Conservation (phyloP, 2,329 filamentous ascomycete genomes). For the Aspergillus intermedius region DNA sequence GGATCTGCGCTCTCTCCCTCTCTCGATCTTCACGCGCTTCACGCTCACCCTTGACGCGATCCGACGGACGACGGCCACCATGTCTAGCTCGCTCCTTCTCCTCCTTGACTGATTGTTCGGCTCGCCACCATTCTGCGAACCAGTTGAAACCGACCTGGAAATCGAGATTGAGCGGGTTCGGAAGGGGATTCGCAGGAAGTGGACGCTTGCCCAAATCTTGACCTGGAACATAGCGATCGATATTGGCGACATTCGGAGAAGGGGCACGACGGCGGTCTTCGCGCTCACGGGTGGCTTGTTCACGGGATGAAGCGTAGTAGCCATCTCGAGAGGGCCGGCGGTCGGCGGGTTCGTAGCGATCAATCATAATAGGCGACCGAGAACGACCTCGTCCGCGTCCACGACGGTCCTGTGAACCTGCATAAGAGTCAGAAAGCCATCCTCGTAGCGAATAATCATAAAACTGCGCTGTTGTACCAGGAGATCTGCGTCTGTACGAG, state of each 20-base stretch:
- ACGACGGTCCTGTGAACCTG: constrained; percentile 38
- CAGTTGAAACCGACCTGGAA: constrained; percentile 63
- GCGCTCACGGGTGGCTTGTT: constrained; percentile 44
- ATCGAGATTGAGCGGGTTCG: constrained; percentile 57
- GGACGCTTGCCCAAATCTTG: constrained; percentile 51
- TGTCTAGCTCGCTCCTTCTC: constrained; percentile 57
- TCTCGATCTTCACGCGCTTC: constrained; percentile 58
- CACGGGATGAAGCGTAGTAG: constrained; percentile 44
- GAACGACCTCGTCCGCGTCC: constrained; percentile 47
- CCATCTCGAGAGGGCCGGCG: constrained; percentile 51
- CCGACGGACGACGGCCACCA: constrained; percentile 50
- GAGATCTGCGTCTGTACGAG: constrained; percentile 41
- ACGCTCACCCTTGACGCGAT: constrained; percentile 55
- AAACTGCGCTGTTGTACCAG: constrained; percentile 31
- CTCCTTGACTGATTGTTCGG: constrained; percentile 57
- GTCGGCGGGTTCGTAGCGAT: constrained; percentile 57
- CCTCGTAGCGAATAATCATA: background rate
- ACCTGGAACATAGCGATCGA: constrained; percentile 60
- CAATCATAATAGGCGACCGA: constrained; percentile 56
- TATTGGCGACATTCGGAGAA: constrained; percentile 52
- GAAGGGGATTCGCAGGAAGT: constrained; percentile 51
- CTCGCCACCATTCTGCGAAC: constrained; percentile 63
- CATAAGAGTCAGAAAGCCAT: constrained; percentile 1
- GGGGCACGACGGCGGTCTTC: constrained; percentile 53
- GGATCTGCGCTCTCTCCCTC: constrained; percentile 57